Evolutionary conservation across 352 stramenopile genomes (phyloP), one percentile per base, ranked within the genome.

Genomic region (Phytophthora cajani): DNA sequence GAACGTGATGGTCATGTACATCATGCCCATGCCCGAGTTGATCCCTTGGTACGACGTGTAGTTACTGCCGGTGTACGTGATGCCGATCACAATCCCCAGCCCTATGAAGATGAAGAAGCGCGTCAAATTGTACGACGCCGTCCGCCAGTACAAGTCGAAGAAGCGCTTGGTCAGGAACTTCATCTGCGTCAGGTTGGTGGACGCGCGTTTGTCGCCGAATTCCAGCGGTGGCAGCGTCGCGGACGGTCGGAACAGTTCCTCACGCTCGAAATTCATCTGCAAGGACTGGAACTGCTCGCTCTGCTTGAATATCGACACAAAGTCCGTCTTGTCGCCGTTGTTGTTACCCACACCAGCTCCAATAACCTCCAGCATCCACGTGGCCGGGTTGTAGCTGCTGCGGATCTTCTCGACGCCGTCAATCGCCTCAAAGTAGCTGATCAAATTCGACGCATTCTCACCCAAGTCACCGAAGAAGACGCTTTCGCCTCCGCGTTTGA

Each of bases 1-100:
- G 61, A 97, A 97, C 44, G 90, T 58, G 19, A 90, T 86, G 2
- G 80, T 86, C 17, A 90, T 73, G 67, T 95, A 97, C 44, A 96
- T 89, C 11, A 95, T 80, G 8, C 86, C 83, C n/a, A 97, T 71
- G n/a, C 79, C 81, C 1, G 67, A 60, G 58, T 79, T 81, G 27
- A 70, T 71, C 6, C 76, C 81, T 30, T 55, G 42, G 52, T 75
- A 85, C 7, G 77, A 71, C 19, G 44, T 57, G 64, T 79, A 84
- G 61, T 86, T 58, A 4, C 67, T 69, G 6, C 77, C 68, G 11
- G 71, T 60, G 56, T 94, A 96, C n/a, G 92, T 80, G 25, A 88
- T 81, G 5, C 78, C 87, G 32, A 97, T 85, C 46, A 97, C 69
- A 16, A 93, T 66, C 3, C 82, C 88, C 54, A 97, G 82, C 2